Conservation (phyloP, 495 filamentous ascomycete species). For the Xylaria grammica region DNA sequence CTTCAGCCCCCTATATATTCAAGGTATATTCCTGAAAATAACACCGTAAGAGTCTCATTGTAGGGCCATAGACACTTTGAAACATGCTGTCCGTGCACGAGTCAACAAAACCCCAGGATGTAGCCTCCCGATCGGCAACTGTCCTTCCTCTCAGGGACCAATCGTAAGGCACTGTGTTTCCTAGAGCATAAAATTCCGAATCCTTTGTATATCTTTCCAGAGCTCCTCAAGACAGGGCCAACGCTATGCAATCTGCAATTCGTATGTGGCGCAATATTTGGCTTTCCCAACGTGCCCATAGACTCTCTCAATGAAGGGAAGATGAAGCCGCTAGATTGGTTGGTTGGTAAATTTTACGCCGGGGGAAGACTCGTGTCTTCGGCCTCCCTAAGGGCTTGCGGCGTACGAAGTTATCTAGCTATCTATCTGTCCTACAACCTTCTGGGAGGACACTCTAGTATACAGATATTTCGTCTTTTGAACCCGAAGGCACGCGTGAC, state of each 20-base stretch:
- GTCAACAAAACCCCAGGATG: constrained; percentile 6
- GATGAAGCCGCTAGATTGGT: no score
- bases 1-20: background rate
- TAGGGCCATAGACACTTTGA: background rate
- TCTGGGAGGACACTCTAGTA: background rate
- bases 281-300: background rate
- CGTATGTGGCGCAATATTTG: background rate
- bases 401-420: background rate
- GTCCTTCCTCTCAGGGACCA: background rate
- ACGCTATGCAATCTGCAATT: constrained; percentile 1
- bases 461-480: background rate
- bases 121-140: background rate
- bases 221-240: background rate
- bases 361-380: background rate
- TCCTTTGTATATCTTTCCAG: background rate
- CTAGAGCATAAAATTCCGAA: background rate
- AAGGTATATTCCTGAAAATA: background rate
- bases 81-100: constrained; percentile 13
- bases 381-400: background rate
- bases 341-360: background rate
- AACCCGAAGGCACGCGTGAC: background rate
- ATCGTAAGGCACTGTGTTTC: background rate
- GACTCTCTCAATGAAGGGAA: background rate
- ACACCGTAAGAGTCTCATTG: no score
- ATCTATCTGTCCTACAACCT: background rate